These are phyloP conservation scores for Blastobotrys mokoenaii DNA, from an alignment of 805 yeast genomes.

Conservation along the genomic window DNA sequence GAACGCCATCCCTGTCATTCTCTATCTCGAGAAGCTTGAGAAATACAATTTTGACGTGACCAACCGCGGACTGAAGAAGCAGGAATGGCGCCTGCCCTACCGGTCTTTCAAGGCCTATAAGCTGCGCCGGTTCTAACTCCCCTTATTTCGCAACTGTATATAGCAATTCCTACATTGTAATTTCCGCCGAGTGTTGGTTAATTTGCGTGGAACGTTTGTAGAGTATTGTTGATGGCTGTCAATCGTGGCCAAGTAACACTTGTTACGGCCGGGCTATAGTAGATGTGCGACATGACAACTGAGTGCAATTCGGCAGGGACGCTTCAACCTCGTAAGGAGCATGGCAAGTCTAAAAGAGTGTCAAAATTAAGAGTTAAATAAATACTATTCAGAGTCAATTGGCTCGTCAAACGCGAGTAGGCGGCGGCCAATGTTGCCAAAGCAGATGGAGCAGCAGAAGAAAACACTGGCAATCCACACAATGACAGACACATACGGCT, in stretches of 20 bases:
- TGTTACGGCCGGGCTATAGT: too few species aligned
- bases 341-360: too few species aligned
- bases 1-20: slow-evolving; percentile 55
- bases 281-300: too few species aligned
- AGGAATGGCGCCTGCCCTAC: slow-evolving; percentile 64
- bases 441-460: slow-evolving; percentile 31
- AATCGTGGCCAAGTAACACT: too few species aligned
- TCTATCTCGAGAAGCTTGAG: slow-evolving; percentile 55
- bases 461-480: slow-evolving; percentile 24
- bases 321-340: too few species aligned
- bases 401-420: slow-evolving; percentile 15
- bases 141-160: too few species aligned
- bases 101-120: slow-evolving; percentile 43
- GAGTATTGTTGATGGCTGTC: too few species aligned
- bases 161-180: too few species aligned
- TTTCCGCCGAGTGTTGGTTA: too few species aligned
- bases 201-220: too few species aligned
- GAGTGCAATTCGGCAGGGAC: too few species aligned
- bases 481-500: slow-evolving; percentile 21
- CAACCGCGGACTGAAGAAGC: slow-evolving; percentile 34
- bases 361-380: background rate
- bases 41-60: slow-evolving; percentile 56
- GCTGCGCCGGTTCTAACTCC: slow-evolving; percentile 12
- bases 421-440: slow-evolving; percentile 33
- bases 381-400: background rate